These are phyloP conservation scores for Talaromyces sp. DNA, from an alignment of 2,329 filamentous ascomycete species.

Conservation along the genomic window DNA sequence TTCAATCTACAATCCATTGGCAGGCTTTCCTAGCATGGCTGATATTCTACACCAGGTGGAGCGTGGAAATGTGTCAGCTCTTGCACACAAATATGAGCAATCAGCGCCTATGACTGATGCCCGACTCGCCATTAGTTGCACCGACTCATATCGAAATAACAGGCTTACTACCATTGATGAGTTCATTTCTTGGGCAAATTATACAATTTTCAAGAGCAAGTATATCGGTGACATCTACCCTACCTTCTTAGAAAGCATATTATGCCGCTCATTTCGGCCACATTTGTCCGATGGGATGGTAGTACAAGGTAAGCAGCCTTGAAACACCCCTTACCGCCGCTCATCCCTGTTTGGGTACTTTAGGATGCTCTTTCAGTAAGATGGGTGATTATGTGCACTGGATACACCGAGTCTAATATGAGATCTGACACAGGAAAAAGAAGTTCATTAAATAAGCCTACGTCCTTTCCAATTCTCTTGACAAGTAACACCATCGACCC, in stretches of 20 bases:
- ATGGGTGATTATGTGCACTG: too few relatives aligned
- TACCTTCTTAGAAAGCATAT: slow-evolving; percentile 13
- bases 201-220: slow-evolving; percentile 41
- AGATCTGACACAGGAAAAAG: slow-evolving; percentile 4
- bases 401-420: slow-evolving; percentile 1
- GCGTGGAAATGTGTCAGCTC: slow-evolving; percentile 13
- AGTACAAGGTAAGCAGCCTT: slow-evolving; percentile 9
- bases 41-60: slow-evolving; percentile 38
- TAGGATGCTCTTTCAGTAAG: too few relatives aligned
- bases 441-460: slow-evolving; percentile 7
- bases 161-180: slow-evolving; percentile 39
- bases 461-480: slow-evolving; percentile 56
- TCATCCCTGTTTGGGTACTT: too few relatives aligned
- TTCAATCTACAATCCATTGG: slow-evolving; percentile 51
- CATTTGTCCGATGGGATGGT: slow-evolving; percentile 19
- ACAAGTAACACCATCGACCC: slow-evolving; percentile 60
- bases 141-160: slow-evolving; percentile 29
- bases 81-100: slow-evolving; percentile 12
- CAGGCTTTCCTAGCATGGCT: slow-evolving; percentile 48
- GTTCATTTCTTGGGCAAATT: slow-evolving; percentile 38
- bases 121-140: slow-evolving; percentile 18
- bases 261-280: slow-evolving; percentile 17
- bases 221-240: slow-evolving; percentile 44
- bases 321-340: too few relatives aligned
- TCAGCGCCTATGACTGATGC: slow-evolving; percentile 16